Percentiles rank a stretch among this genome's conserved stretches.
Evolutionary conservation across 768 basidiomycete species (phyloP).

Genomic region (Boletus subcaerulescens): DNA sequence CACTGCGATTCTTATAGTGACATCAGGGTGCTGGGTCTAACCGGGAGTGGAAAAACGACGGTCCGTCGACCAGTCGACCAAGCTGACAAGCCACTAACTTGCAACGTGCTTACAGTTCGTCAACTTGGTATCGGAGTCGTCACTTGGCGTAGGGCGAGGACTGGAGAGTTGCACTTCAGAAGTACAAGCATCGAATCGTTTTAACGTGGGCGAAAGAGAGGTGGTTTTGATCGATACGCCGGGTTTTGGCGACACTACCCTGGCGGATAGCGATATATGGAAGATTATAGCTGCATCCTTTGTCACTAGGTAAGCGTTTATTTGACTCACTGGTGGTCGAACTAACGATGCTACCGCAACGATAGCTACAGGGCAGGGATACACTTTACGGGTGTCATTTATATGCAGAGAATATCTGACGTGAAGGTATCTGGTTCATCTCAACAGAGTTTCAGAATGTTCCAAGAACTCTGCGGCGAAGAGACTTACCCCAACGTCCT

Average conservation of each 20-base stretch:
- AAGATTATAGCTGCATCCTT: conserved; percentile 45
- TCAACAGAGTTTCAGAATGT: conserved; percentile 46
- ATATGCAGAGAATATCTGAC: conserved; percentile 52
- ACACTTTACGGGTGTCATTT: conserved; percentile 46
- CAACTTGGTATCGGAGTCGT: conserved; percentile 31
- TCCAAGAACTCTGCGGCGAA: conserved; percentile 51
- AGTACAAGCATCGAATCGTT: conserved; percentile 27
- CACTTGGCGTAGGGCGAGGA: conserved; percentile 29
- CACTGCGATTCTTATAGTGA: conserved; percentile 1
- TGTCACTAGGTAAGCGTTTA: conserved; percentile 21
- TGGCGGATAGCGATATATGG: conserved; percentile 48
- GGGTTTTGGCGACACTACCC: conserved; percentile 55
- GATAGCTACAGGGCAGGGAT: conserved; percentile 23
- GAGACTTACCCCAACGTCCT: conserved; percentile 44
- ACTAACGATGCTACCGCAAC: neutral
- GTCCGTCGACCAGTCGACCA: conserved; percentile 12
- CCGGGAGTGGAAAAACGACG: conserved; percentile 33
- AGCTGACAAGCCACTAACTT: neutral
- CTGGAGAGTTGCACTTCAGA: conserved; percentile 35
- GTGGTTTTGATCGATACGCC: conserved; percentile 60
- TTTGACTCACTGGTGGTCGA: neutral
- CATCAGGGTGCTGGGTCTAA: conserved; percentile 28
- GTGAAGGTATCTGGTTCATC: conserved; percentile 46
- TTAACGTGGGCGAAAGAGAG: conserved; percentile 27
- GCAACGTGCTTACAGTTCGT: conserved; percentile 28